A percentile compares a stretch with the other conserved stretches of the same genome.
Conservation (phyloP, 371 early-diverging fungal genomes). For the Apophysomyces elegans region DNA sequence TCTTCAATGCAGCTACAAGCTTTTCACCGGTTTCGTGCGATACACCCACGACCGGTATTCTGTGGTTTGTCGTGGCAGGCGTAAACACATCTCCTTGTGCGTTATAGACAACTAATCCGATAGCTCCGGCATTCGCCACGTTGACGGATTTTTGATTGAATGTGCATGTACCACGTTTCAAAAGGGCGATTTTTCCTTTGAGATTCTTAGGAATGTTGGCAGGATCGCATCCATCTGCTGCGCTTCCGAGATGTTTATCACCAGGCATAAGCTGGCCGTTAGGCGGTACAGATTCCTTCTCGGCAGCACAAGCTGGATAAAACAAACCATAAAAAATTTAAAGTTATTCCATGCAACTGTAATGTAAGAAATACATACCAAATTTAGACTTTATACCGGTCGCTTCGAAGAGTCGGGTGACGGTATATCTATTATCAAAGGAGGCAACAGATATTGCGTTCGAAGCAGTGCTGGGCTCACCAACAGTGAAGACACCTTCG, state of each 20-base stretch:
- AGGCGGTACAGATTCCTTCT: background rate
- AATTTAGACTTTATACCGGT: conserved; percentile 21
- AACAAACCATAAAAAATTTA: conserved; percentile 20
- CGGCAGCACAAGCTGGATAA: conserved; percentile 11
- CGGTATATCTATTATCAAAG: conserved; percentile 46
- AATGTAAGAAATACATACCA: conserved; percentile 6
- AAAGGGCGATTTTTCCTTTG: conserved; percentile 50
- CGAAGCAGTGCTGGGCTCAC: conserved; percentile 54
- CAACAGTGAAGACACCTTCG: conserved; percentile 51
- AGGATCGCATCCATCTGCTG: conserved; percentile 28
- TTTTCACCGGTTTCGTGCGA: conserved; percentile 29
- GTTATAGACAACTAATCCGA: conserved; percentile 55
- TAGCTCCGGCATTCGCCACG: conserved; percentile 50
- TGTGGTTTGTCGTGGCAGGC: conserved; percentile 17
- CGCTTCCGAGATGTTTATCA: conserved; percentile 18
- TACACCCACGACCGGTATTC: conserved; percentile 44
- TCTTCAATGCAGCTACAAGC: conserved; percentile 24
- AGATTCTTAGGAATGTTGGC: conserved; percentile 25
- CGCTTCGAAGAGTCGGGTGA: conserved; percentile 20
- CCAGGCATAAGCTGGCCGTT: conserved; percentile 6
- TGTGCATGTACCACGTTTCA: conserved; percentile 59
- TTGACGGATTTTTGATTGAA: conserved; percentile 54
- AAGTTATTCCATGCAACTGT: conserved; percentile 11
- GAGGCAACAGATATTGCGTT: conserved; percentile 66
- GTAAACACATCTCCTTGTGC: conserved; percentile 23